phyloP scores from a whole-genome alignment of 768 basidiomycete species.

The Suillus variegatus region DNA sequence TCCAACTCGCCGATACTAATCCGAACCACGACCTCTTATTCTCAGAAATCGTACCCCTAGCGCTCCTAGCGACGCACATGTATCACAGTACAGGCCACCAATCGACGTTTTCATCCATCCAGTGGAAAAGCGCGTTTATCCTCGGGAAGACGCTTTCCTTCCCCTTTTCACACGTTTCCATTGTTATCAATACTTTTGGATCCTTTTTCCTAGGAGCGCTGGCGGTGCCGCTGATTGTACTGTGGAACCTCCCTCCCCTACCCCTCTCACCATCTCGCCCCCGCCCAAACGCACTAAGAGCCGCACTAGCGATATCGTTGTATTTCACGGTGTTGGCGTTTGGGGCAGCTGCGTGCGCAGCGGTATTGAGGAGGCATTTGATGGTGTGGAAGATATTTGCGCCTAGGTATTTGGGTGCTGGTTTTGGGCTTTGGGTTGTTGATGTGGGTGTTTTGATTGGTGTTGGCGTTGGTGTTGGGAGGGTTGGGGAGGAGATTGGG shows the following conservation, averaged over 20 bases:
- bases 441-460: slow-evolving; percentile 71
- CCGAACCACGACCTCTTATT: slow-evolving; percentile 48
- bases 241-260: slow-evolving; percentile 83
- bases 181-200: slow-evolving; percentile 77
- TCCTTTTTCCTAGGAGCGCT: background rate
- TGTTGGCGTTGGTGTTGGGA: slow-evolving; percentile 48
- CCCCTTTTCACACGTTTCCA: slow-evolving; percentile 72
- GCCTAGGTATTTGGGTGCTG: slow-evolving; percentile 87
- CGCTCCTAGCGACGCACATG: slow-evolving; percentile 70
- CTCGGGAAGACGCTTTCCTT: slow-evolving; percentile 69
- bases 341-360: slow-evolving; percentile 71
- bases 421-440: slow-evolving; percentile 61
- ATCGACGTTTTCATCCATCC: slow-evolving; percentile 82
- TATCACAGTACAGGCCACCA: slow-evolving; percentile 96
- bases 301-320: slow-evolving; percentile 62
- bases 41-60: slow-evolving; percentile 70
- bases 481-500: background rate
- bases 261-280: slow-evolving; percentile 17
- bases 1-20: slow-evolving; percentile 33
- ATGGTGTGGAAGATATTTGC: slow-evolving; percentile 99
- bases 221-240: slow-evolving; percentile 2
- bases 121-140: slow-evolving; percentile 95
- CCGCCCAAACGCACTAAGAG: slow-evolving; percentile 43
- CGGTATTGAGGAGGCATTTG: slow-evolving; percentile 77
- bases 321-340: slow-evolving; percentile 70